Conservation (phyloP, 2,329 filamentous ascomycete species). For the Ophidiomyces ophidiicola region DNA sequence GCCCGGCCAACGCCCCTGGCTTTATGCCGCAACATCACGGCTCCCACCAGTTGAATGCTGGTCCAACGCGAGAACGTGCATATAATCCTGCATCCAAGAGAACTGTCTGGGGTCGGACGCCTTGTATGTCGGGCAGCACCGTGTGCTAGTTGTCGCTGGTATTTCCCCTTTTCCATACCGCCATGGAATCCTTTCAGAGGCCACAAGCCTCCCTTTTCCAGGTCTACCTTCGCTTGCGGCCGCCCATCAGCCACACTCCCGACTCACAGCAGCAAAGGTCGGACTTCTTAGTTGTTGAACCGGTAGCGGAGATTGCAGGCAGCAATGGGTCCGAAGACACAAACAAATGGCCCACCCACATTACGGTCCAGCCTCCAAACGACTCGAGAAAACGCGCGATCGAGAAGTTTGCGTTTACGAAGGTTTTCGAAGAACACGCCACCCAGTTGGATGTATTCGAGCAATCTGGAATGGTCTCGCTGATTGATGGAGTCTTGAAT, state of each 20-base stretch:
- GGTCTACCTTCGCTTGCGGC: conserved; percentile 75
- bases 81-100: background rate
- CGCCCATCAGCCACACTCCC: conserved; percentile 38
- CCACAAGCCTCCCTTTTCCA: conserved; percentile 57
- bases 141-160: background rate
- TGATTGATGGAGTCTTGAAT: conserved; percentile 71
- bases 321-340: conserved; percentile 28
- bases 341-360: conserved; percentile 48
- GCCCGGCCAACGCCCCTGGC: background rate
- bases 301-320: conserved; percentile 25
- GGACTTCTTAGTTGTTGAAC: conserved; percentile 56
- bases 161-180: background rate
- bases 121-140: no score
- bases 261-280: conserved; percentile 26
- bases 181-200: conserved; percentile 35
- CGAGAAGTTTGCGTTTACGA: conserved; percentile 89
- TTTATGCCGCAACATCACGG: background rate
- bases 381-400: conserved; percentile 75
- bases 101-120: no score
- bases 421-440: conserved; percentile 78
- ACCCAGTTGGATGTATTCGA: conserved; percentile 79
- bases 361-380: conserved; percentile 66
- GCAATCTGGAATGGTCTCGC: conserved; percentile 57
- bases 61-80: background rate
- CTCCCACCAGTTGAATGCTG: background rate